A percentile compares a stretch with the other conserved stretches of the same genome.
Conservation (phyloP, 805 yeast species). For the Sugiyamaella americana region DNA sequence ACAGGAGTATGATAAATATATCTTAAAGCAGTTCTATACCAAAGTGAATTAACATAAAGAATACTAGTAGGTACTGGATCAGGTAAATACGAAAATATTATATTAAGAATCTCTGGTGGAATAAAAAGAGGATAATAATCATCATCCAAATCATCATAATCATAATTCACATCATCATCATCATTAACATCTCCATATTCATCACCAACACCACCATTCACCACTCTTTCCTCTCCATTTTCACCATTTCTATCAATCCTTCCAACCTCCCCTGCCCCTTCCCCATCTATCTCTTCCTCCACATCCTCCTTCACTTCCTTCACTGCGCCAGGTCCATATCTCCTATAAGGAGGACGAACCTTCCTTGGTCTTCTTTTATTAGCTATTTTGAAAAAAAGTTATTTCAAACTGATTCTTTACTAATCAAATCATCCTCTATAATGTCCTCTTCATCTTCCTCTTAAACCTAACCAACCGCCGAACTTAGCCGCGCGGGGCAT, state of each 20-base stretch:
- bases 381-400: constrained; percentile 49
- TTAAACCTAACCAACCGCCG: no score
- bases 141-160: constrained; percentile 1
- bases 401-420: no score
- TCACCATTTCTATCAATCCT: constrained; percentile 4
- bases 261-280: neutral
- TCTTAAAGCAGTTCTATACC: constrained; percentile 59
- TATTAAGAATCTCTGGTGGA: constrained; percentile 46
- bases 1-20: constrained; percentile 58
- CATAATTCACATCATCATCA: neutral
- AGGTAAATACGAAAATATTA: constrained; percentile 33
- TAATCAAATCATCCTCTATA: no score
- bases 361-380: constrained; percentile 85
- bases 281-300: neutral
- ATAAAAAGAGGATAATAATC: constrained; percentile 23
- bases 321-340: constrained; percentile 46
- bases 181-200: neutral
- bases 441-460: no score
- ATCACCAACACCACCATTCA: constrained; percentile 10
- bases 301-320: constrained; percentile 8
- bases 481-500: no score
- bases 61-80: constrained; percentile 8
- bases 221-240: neutral
- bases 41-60: constrained; percentile 44
- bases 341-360: constrained; percentile 69